Conservation (phyloP, 139 green algal species). For the Medakamo hakoo region DNA sequence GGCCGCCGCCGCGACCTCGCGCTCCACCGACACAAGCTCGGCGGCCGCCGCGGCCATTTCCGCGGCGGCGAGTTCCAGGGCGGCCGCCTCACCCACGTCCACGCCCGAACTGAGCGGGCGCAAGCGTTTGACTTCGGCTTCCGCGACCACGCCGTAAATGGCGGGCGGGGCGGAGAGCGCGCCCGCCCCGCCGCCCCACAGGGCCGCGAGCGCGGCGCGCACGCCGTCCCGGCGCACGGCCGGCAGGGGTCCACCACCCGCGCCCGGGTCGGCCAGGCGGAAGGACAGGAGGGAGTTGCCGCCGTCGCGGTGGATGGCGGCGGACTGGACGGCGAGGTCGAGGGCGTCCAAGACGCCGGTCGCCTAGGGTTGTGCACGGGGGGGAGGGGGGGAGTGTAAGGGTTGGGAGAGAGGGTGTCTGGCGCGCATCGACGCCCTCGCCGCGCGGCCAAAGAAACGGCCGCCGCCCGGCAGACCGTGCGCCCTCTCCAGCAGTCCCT, state of each 20-base stretch:
- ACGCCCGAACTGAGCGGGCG: constrained; percentile 16
- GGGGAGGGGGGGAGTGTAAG: not conserved
- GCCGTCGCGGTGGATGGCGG: not conserved
- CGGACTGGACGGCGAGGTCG: not conserved
- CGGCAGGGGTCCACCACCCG: too few relatives aligned
- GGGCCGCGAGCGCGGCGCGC: constrained; percentile 23
- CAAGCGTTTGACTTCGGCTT: constrained; percentile 38
- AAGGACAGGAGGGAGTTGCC: not conserved
- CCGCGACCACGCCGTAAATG: constrained; percentile 64
- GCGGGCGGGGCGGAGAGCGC: constrained; percentile 35
- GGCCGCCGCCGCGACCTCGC: constrained; percentile 35
- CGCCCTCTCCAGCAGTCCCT: too few relatives aligned
- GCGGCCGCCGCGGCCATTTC: constrained; percentile 70
- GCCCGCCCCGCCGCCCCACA: constrained; percentile 28
- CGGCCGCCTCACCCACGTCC: constrained; percentile 29
- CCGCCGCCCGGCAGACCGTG: not conserved
- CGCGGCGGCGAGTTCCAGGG: constrained; percentile 62
- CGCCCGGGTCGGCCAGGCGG: not conserved
- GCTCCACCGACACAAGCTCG: constrained; percentile 56
- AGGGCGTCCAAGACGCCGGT: not conserved
- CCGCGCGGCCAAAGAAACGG: not conserved
- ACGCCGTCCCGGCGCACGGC: constrained; percentile 26
- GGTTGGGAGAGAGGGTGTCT: too few relatives aligned
- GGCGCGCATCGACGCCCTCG: not conserved
- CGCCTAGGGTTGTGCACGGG: not conserved